These are phyloP conservation scores for Lyophyllum decastes DNA, from an alignment of 768 basidiomycete genomes.

Conservation along the genomic window DNA sequence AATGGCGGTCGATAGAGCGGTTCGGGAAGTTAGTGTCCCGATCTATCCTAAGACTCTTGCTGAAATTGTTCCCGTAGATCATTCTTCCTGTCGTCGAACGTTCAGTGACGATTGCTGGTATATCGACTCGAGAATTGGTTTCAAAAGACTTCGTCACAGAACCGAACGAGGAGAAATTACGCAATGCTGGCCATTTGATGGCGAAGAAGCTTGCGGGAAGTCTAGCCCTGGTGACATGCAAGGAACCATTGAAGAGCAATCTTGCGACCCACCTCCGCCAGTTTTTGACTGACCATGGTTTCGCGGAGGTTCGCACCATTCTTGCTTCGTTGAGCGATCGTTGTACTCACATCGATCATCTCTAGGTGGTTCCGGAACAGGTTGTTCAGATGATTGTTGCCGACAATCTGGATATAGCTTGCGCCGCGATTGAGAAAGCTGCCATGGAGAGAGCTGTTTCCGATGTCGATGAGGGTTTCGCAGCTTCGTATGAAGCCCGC, in stretches of 20 bases:
- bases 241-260: constrained; percentile 93
- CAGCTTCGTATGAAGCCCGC: constrained; percentile 77
- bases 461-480: constrained; percentile 91
- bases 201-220: constrained; percentile 96
- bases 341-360: background rate
- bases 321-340: background rate
- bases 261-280: constrained; percentile 87
- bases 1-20: constrained; percentile 89
- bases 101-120: constrained; percentile 97
- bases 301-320: constrained; percentile 64
- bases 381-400: constrained; percentile 78
- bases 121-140: constrained; percentile 93
- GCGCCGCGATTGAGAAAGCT: constrained; percentile 92
- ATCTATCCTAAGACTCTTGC: background rate
- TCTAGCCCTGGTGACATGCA: constrained; percentile 96
- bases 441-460: constrained; percentile 94
- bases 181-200: constrained; percentile 93
- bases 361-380: constrained; percentile 69
- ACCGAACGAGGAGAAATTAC: constrained; percentile 84
- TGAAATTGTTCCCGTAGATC: constrained; percentile 50
- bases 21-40: constrained; percentile 72
- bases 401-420: constrained; percentile 93
- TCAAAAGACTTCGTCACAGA: constrained; percentile 97
- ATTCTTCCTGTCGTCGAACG: constrained; percentile 97
- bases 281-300: constrained; percentile 83